phyloP scores from a whole-genome alignment of 1,284 basidiomycete genomes.

The Malassezia restricta region DNA sequence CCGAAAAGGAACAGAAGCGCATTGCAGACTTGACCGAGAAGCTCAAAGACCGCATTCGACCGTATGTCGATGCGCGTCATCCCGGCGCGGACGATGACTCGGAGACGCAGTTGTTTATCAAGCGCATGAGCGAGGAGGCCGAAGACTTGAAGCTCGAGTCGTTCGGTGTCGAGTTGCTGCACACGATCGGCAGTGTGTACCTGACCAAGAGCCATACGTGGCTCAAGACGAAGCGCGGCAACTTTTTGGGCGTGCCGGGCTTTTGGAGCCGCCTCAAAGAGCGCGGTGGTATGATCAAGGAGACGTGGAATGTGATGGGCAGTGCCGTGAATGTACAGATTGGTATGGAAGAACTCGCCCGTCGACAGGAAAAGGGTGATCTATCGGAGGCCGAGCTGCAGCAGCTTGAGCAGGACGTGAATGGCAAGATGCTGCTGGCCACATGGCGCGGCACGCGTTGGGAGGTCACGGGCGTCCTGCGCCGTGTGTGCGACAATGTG shows the following conservation, averaged over 20 bases:
- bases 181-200: constrained; percentile 58
- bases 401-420: constrained; percentile 83
- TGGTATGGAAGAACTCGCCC: constrained; percentile 73
- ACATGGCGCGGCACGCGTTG: constrained; percentile 34
- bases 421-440: constrained; percentile 57
- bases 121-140: constrained; percentile 69
- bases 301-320: constrained; percentile 46
- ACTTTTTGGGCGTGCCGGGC: constrained; percentile 72
- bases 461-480: constrained; percentile 37
- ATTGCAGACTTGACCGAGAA: constrained; percentile 37
- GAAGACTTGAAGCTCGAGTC: constrained; percentile 96
- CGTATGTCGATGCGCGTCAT: constrained; percentile 55
- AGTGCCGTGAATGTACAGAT: constrained; percentile 54
- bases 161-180: constrained; percentile 79
- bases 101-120: constrained; percentile 57
- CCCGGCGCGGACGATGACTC: constrained; percentile 75
- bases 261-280: constrained; percentile 92
- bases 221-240: constrained; percentile 58
- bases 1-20: constrained; percentile 39
- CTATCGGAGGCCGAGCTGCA: constrained; percentile 59
- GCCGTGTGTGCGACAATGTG: constrained; percentile 41
- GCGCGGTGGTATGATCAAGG: constrained; percentile 61
- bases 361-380: constrained; percentile 73
- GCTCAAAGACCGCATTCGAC: constrained; percentile 44
- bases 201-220: constrained; percentile 83